These are phyloP conservation scores for Xerocomellus amylosporus DNA, from an alignment of 768 basidiomycete species.

Conservation along the genomic window DNA sequence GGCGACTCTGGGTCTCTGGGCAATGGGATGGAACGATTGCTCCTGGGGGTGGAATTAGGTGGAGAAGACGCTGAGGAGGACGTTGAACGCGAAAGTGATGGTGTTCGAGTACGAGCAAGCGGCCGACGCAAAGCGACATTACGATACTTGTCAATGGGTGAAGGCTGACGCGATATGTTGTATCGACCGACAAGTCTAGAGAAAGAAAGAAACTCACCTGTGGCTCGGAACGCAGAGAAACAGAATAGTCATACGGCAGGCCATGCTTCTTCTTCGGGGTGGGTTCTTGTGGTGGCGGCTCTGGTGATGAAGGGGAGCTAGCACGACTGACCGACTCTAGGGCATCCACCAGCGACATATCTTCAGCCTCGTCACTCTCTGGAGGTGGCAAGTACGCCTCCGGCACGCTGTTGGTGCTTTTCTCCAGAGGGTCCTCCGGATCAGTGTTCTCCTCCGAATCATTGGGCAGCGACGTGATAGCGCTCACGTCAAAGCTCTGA, in stretches of 20 bases:
- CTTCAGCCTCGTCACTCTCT: slow-evolving; percentile 42
- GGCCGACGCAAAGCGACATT: slow-evolving; percentile 60
- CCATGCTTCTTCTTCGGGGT: slow-evolving; percentile 59
- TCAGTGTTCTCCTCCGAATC: slow-evolving; percentile 35
- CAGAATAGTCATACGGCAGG: slow-evolving; percentile 47
- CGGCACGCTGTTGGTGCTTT: slow-evolving; percentile 51
- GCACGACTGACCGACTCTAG: slow-evolving; percentile 53
- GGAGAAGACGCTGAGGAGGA: slow-evolving; percentile 54
- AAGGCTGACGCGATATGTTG: slow-evolving; percentile 42
- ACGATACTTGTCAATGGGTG: slow-evolving; percentile 60
- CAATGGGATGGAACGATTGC: slow-evolving; percentile 44
- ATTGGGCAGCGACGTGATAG: slow-evolving; percentile 53
- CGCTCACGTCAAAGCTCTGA: slow-evolving; percentile 58
- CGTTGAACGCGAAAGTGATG: slow-evolving; percentile 62
- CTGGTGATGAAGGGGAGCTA: slow-evolving; percentile 46
- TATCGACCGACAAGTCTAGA: background rate
- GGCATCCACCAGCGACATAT: slow-evolving; percentile 54
- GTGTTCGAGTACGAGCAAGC: slow-evolving; percentile 53
- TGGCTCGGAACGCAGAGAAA: slow-evolving; percentile 58
- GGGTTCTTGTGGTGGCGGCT: slow-evolving; percentile 33
- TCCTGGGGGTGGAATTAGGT: slow-evolving; percentile 62
- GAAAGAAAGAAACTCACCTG: slow-evolving; percentile 41
- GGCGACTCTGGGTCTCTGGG: slow-evolving; percentile 47
- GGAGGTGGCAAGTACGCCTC: slow-evolving; percentile 52
- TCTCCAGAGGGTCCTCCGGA: slow-evolving; percentile 37